Conservation (phyloP, 2,329 filamentous ascomycete genomes). For the Colletotrichum agaves region DNA sequence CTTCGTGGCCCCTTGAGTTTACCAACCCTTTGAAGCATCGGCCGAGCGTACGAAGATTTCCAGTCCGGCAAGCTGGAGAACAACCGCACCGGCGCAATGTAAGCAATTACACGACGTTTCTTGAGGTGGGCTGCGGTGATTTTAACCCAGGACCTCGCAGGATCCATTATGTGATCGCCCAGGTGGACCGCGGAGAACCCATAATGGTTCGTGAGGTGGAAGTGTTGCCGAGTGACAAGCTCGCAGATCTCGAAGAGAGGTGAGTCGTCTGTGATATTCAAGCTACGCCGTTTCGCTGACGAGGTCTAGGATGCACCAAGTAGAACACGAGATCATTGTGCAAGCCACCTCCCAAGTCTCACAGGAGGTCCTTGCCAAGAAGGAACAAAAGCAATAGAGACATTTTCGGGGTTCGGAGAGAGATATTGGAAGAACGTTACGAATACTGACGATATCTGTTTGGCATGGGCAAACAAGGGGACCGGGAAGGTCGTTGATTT, state of each 20-base stretch:
- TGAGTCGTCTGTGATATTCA: background rate
- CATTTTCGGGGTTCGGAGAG: background rate
- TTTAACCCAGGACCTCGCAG: background rate
- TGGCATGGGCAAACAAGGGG: no score
- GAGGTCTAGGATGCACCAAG: conserved; percentile 70
- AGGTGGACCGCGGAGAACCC: conserved; percentile 81
- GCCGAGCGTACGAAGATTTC: conserved; percentile 80
- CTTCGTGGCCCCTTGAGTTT: background rate
- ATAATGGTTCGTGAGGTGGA: conserved; percentile 68
- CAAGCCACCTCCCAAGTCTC: conserved; percentile 70
- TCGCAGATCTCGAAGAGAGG: conserved; percentile 62
- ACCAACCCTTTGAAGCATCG: conserved; percentile 58
- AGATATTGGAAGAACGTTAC: background rate
- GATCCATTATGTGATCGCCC: conserved; percentile 84
- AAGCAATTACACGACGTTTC: background rate
- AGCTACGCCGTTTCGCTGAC: background rate
- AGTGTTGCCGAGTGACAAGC: conserved; percentile 69
- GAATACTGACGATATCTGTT: background rate
- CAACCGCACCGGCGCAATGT: conserved; percentile 80
- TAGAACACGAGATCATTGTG: conserved; percentile 84
- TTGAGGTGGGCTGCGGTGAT: background rate
- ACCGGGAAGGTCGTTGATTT: no score
- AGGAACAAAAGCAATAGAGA: conserved; percentile 8
- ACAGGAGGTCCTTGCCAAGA: conserved; percentile 47
- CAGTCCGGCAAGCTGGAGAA: conserved; percentile 71